These are phyloP conservation scores for Fagopyrum esculentum DNA, from an alignment of 148 eudicot genomes.

Conservation along the genomic window DNA sequence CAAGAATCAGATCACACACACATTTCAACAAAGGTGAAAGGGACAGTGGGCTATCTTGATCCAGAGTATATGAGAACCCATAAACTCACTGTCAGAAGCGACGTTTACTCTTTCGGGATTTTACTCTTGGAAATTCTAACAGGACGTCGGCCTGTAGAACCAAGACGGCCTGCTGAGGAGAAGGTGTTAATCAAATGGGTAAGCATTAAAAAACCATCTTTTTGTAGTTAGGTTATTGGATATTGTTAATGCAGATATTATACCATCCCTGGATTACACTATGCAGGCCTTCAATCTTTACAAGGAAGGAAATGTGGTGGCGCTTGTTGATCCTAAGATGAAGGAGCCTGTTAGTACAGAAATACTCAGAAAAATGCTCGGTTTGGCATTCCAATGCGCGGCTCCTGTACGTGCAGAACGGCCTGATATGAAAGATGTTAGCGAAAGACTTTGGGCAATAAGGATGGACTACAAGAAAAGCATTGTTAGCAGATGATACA, in stretches of 20 bases:
- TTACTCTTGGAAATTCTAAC: constrained; percentile 74
- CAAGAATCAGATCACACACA: constrained; percentile 64
- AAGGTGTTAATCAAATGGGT: constrained; percentile 88
- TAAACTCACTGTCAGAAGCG: constrained; percentile 85
- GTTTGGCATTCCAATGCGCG: constrained; percentile 70
- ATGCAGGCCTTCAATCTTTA: constrained; percentile 59
- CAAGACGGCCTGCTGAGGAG: constrained; percentile 53
- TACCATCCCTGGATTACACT: background rate
- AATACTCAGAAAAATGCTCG: constrained; percentile 56
- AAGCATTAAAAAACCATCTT: constrained; percentile 15
- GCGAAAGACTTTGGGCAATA: constrained; percentile 76
- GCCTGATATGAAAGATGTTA: constrained; percentile 85
- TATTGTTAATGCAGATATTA: background rate
- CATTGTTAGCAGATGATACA: background rate
- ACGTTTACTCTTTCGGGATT: constrained; percentile 91
- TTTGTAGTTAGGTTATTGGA: background rate
- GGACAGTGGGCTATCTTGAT: constrained; percentile 94
- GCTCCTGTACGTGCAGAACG: constrained; percentile 80
- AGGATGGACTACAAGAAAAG: constrained; percentile 52
- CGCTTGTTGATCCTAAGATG: constrained; percentile 63
- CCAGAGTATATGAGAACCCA: constrained; percentile 96
- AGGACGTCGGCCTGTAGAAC: constrained; percentile 91
- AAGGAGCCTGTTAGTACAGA: constrained; percentile 40
- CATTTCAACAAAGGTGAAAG: constrained; percentile 87
- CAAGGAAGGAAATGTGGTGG: constrained; percentile 48